Evolutionary conservation across 345 rosid species (phyloP).

Genomic region (Microthlaspi erraticum): DNA sequence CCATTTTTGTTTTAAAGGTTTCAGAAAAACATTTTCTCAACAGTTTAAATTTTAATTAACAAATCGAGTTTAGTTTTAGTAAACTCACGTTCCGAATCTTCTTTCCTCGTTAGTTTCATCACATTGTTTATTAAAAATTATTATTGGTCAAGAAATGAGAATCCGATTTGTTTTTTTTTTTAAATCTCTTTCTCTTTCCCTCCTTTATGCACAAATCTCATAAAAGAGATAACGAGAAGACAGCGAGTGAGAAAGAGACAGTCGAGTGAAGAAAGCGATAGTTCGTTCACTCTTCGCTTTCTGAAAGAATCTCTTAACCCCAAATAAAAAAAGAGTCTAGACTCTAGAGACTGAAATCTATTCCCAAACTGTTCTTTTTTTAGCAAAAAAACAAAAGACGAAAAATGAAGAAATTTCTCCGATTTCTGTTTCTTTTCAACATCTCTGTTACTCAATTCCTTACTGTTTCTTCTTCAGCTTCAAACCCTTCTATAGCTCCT

Average conservation of each 20-base stretch:
- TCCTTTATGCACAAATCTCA: slow-evolving; percentile 16
- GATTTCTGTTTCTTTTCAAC: slow-evolving; percentile 9
- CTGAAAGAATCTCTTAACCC: slow-evolving; percentile 20
- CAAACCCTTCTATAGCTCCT: slow-evolving; percentile 47
- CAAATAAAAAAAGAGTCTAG: too few relatives aligned
- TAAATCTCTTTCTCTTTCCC: slow-evolving; percentile 19
- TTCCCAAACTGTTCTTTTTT: slow-evolving; percentile 17
- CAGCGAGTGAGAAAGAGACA: slow-evolving; percentile 27
- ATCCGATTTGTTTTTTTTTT: neutral
- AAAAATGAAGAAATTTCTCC: slow-evolving; percentile 21
- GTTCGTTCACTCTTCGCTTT: slow-evolving; percentile 36
- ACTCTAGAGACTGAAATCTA: slow-evolving; percentile 5
- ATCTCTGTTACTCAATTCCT: slow-evolving; percentile 3
- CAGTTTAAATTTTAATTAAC: too few relatives aligned
- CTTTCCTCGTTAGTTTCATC: too few relatives aligned
- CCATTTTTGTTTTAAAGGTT: too few relatives aligned
- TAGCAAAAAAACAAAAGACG: neutral
- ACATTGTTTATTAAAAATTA: too few relatives aligned
- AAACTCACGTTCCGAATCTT: too few relatives aligned
- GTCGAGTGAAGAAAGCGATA: slow-evolving; percentile 25
- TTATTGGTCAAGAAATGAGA: slow-evolving; percentile 1
- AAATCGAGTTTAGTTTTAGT: too few relatives aligned
- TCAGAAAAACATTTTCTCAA: too few relatives aligned
- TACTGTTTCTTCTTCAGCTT: slow-evolving; percentile 9
- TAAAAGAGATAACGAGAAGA: slow-evolving; percentile 17